phyloP scores from a whole-genome alignment of 2,329 filamentous ascomycete species.

The Fusarium tuaranense region DNA sequence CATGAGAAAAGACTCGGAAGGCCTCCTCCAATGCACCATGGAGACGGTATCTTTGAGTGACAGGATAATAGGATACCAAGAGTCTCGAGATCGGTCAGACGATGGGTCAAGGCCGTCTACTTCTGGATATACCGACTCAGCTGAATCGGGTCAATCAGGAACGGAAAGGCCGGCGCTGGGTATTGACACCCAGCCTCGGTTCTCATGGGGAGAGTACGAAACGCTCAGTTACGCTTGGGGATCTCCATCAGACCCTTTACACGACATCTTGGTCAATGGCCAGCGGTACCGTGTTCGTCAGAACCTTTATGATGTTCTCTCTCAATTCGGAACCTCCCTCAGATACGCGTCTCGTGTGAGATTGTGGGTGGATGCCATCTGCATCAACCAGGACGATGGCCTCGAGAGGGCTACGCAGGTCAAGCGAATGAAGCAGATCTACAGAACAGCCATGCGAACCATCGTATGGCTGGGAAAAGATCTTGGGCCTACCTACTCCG shows the following conservation, averaged over 20 bases:
- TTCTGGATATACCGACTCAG: neutral
- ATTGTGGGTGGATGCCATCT: neutral
- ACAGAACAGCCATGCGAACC: neutral
- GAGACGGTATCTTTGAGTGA: neutral
- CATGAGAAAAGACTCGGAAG: neutral
- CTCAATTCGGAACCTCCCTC: neutral
- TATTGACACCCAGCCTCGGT: neutral
- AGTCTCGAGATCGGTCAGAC: neutral
- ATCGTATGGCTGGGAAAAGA: neutral
- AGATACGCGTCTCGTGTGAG: neutral
- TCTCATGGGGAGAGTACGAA: neutral
- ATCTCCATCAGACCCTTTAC: neutral
- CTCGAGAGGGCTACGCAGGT: neutral
- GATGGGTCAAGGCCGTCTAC: neutral
- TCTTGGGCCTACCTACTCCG: neutral
- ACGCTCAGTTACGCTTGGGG: neutral
- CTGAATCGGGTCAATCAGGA: neutral
- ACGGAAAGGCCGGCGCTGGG: too few species aligned
- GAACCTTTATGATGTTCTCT: neutral
- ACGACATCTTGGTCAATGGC: neutral
- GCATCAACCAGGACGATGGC: neutral
- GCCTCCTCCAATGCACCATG: neutral
- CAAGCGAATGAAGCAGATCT: neutral
- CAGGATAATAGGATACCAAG: neutral
- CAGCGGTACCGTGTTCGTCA: neutral